Base-by-base conservation (phyloP, 306 rosid genomes). In the Chamaecrista fasciculata region DNA sequence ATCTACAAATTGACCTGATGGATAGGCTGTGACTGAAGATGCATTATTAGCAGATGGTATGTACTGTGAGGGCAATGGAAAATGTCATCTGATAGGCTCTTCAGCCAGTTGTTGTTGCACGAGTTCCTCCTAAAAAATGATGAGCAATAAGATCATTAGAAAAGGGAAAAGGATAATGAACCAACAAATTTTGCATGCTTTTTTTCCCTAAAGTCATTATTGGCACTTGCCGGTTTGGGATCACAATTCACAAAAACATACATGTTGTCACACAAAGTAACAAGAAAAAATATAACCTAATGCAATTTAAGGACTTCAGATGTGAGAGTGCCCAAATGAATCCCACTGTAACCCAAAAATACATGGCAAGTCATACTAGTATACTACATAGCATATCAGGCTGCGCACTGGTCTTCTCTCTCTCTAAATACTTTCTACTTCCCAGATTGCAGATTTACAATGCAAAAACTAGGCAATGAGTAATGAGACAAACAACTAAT, bases 81-180 rank as follows among this genome's bases (percentile, higher is more conserved):
- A 42, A 26, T 43, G 58, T 44, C 64, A 52, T 40, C 55, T 47
- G 25, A 63, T 57, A 67, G 28, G 60, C 57, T 61, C 79, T 82
- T 90, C 86, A 87, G 56, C 83, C 83, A 34, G 87, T 82, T 29
- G 76, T 78, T 44, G 86, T 71, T 21, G 83, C 80, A 59, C 81
- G 88, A 68, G 78, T 60, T 53, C 90, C 87, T 62, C 89, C 97
- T 90, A 56, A 65, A n/a, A 67, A 64, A 74, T 48, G 40, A 76
- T 67, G 34, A 34, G 49, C 19, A 52, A 64, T 67, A 71, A 65
- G 56, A 76, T 53, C 69, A 74, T 69, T 64, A 59, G 62, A 28
- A 43, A 62, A 68, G 65, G 74, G 62, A 28, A 43, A 62, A 68
- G 65, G 74, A 64, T 24, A 6, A 44, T 50, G 53, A 47, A 11